These are phyloP conservation scores for Bullera alba DNA, from an alignment of 768 basidiomycete species.

Conservation along the genomic window DNA sequence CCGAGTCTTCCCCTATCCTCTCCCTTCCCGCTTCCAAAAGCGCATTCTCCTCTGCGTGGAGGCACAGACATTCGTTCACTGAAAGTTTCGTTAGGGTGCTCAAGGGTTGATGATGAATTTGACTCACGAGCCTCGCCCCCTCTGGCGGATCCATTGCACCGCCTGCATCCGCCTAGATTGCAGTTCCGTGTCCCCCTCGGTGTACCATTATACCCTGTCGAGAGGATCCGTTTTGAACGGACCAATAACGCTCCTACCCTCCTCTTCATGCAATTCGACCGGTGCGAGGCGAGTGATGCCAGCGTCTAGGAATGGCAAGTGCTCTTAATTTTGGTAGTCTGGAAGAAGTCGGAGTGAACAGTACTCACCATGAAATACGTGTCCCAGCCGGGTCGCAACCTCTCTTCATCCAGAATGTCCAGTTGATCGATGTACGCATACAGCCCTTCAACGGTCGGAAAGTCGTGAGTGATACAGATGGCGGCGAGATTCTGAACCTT, in stretches of 20 bases:
- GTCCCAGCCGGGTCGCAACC: constrained; percentile 86
- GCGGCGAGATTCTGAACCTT: constrained; percentile 33
- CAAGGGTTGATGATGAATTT: too few species aligned
- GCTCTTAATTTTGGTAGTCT: not conserved
- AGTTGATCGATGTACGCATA: constrained; percentile 60
- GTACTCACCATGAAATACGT: constrained; percentile 84
- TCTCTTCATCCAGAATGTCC: constrained; percentile 63
- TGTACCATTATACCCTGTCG: constrained; percentile 79
- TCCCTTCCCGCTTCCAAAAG: constrained; percentile 89
- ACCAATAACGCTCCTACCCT: constrained; percentile 92
- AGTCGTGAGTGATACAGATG: constrained; percentile 43
- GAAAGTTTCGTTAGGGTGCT: constrained; percentile 10
- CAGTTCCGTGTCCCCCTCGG: constrained; percentile 85
- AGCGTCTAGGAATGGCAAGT: constrained; percentile 56
- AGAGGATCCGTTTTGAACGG: constrained; percentile 53
- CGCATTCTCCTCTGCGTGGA: constrained; percentile 98
- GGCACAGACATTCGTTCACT: constrained; percentile 75
- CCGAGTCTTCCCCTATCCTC: constrained; percentile 60
- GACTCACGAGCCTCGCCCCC: constrained; percentile 48
- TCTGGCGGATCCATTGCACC: constrained; percentile 58
- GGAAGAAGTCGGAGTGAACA: not conserved
- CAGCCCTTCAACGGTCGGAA: constrained; percentile 46
- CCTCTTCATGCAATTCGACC: constrained; percentile 93
- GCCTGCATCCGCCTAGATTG: constrained; percentile 77
- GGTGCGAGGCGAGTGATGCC: constrained; percentile 73